Evolutionary conservation across 306 rosid species (phyloP).

Genomic region (Cucumis melo): DNA sequence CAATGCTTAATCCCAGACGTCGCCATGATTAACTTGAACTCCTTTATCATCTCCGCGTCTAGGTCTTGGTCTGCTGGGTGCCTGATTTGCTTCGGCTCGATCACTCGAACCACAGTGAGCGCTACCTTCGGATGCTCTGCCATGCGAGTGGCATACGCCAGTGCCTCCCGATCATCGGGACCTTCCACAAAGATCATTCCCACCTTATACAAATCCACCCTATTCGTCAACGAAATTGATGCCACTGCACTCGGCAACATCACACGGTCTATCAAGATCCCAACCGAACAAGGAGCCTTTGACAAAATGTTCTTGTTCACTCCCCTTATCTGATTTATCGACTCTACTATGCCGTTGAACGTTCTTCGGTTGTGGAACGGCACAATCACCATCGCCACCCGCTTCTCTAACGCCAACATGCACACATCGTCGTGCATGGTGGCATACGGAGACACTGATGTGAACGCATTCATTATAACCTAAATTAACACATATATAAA

Average conservation of each 20-base stretch:
- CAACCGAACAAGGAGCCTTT: constrained; percentile 44
- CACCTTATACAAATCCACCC: constrained; percentile 9
- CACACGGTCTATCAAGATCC: constrained; percentile 32
- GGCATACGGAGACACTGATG: constrained; percentile 38
- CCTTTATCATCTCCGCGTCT: constrained; percentile 20
- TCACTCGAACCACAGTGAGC: constrained; percentile 11
- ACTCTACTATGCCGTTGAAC: neutral
- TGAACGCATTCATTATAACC: constrained; percentile 18
- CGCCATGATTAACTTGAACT: neutral
- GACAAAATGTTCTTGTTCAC: constrained; percentile 37
- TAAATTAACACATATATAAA: neutral
- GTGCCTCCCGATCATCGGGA: constrained; percentile 51
- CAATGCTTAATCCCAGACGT: constrained; percentile 5
- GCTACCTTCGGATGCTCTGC: constrained; percentile 3
- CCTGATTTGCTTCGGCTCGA: neutral
- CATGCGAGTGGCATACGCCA: constrained; percentile 7
- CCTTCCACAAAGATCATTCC: constrained; percentile 40
- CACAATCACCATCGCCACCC: constrained; percentile 26
- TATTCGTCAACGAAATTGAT: neutral
- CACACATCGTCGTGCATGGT: constrained; percentile 59
- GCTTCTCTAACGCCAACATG: constrained; percentile 25
- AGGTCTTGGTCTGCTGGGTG: neutral
- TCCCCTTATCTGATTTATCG: constrained; percentile 9
- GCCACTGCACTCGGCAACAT: neutral
- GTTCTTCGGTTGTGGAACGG: constrained; percentile 37